Conservation (phyloP, 106 monocot genomes). For the Phalaenopsis equestris region DNA sequence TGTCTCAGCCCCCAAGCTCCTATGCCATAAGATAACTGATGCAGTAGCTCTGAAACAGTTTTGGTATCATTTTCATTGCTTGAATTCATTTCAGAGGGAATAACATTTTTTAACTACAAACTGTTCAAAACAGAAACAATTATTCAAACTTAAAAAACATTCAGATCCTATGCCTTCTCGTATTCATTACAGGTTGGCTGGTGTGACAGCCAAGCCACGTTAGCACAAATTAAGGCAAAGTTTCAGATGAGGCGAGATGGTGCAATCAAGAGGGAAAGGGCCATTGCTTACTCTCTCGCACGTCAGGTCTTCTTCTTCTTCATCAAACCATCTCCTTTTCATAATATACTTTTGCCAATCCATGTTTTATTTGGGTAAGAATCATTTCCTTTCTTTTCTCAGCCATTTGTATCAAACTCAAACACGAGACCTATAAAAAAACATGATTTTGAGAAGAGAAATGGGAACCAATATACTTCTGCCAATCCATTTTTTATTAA, state of each 20-base stretch:
- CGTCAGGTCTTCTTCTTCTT: conserved; percentile 30
- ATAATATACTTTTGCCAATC: not conserved
- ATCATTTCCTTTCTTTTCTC: too few species aligned
- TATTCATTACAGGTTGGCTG: conserved; percentile 49
- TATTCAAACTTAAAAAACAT: too few species aligned
- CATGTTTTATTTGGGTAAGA: too few species aligned
- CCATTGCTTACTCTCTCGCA: conserved; percentile 53
- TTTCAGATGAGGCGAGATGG: conserved; percentile 59
- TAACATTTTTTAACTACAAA: too few species aligned
- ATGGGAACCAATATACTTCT: not conserved
- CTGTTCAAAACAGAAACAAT: too few species aligned
- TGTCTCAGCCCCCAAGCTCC: too few species aligned
- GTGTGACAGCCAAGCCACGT: conserved; percentile 63
- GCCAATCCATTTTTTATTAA: not conserved
- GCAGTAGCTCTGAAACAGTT: too few species aligned
- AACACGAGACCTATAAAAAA: conserved; percentile 20
- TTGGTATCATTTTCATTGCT: too few species aligned
- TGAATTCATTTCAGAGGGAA: too few species aligned
- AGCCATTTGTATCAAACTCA: conserved; percentile 3
- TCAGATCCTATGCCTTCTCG: too few species aligned
- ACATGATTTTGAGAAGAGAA: conserved; percentile 16
- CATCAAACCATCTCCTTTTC: not conserved
- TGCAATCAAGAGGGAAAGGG: conserved; percentile 69
- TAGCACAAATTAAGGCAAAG: conserved; percentile 55
- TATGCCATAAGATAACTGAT: too few species aligned